Evolutionary conservation across 805 yeast genomes (phyloP).

Genomic region (Wickerhamiella bombiphila): DNA sequence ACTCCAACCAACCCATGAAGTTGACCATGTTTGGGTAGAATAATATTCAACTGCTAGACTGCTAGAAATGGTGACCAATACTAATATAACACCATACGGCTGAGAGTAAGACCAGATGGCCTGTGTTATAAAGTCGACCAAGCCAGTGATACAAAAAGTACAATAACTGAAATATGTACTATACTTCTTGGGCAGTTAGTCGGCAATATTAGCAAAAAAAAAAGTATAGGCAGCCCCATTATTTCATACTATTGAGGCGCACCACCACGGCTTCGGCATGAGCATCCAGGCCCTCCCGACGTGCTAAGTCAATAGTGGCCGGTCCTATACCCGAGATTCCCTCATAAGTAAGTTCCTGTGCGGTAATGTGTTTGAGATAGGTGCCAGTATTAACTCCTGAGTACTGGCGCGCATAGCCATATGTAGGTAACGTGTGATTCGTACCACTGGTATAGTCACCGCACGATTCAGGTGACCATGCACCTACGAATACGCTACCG

Average conservation of each 20-base stretch:
- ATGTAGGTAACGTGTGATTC: constrained; percentile 95
- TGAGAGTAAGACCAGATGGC: no score
- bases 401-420: constrained; percentile 95
- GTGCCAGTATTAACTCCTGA: constrained; percentile 95
- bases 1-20: no score
- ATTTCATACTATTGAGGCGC: constrained; percentile 35
- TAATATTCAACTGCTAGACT: no score
- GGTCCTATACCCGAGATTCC: constrained; percentile 85
- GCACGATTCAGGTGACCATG: constrained; percentile 91
- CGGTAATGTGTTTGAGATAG: constrained; percentile 86
- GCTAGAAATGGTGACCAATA: no score
- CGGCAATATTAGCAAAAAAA: no score
- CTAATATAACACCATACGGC: no score
- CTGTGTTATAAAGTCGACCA: no score
- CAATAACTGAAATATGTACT: no score
- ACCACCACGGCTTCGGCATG: constrained; percentile 95
- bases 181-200: no score
- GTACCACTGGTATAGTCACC: constrained; percentile 98
- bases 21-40: no score
- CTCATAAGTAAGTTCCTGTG: constrained; percentile 75
- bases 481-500: constrained; percentile 93
- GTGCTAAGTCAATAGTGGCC: constrained; percentile 92
- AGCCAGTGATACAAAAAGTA: no score
- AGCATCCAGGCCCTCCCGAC: constrained; percentile 91
- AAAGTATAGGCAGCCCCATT: no score